Conservation (phyloP, 768 basidiomycete genomes). For the Clitopilus passeckerianus region DNA sequence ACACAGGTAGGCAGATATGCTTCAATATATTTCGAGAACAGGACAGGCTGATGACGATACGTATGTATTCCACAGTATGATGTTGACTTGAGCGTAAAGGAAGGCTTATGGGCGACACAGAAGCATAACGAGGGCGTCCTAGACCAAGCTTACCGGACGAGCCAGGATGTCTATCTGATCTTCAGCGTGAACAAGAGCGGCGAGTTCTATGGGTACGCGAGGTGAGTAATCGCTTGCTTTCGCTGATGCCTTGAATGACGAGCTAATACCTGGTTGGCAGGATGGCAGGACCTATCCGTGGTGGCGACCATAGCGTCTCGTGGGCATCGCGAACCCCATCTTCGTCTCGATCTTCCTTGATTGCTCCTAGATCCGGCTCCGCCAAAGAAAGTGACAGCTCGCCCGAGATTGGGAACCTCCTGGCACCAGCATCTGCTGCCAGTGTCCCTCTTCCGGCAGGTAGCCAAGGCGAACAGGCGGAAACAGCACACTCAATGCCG, state of each 20-base stretch:
- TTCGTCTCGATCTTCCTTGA: conserved; percentile 21
- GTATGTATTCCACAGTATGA: conserved; percentile 44
- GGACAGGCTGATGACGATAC: too few species aligned
- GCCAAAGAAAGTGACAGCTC: not conserved
- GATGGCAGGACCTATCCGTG: conserved; percentile 65
- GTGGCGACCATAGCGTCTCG: conserved; percentile 42
- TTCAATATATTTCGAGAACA: not conserved
- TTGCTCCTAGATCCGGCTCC: not conserved
- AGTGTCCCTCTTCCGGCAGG: not conserved
- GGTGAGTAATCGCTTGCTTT: conserved; percentile 32
- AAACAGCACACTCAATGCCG: not conserved
- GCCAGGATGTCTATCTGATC: conserved; percentile 81
- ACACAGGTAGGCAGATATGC: conserved; percentile 51
- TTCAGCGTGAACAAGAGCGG: conserved; percentile 94
- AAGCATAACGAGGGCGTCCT: conserved; percentile 87
- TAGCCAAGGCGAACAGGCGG: not conserved
- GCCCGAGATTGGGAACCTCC: not conserved
- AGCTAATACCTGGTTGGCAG: conserved; percentile 26
- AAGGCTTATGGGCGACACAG: conserved; percentile 89
- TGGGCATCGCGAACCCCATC: conserved; percentile 49
- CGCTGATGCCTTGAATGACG: not conserved
- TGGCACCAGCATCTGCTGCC: not conserved
- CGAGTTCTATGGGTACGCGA: conserved; percentile 91
- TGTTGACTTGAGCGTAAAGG: conserved; percentile 73
- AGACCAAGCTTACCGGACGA: conserved; percentile 91